These are phyloP conservation scores for Trichoderma lentiforme DNA, from an alignment of 2,329 filamentous ascomycete species.

Conservation along the genomic window DNA sequence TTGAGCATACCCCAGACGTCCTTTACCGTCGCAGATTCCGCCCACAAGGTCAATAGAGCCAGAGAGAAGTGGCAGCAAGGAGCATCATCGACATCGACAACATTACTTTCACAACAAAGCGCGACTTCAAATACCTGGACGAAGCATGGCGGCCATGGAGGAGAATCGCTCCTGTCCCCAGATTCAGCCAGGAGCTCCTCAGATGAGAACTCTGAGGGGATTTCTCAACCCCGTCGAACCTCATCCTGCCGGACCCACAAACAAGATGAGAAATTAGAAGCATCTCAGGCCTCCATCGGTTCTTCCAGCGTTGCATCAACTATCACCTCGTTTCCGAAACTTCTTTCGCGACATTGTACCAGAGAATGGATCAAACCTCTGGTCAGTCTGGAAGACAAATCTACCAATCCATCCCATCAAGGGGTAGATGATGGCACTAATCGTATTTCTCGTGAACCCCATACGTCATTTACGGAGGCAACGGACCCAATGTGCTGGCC, in stretches of 20 bases:
- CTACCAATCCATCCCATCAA: slow-evolving; percentile 26
- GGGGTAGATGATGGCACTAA: slow-evolving; percentile 33
- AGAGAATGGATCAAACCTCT: slow-evolving; percentile 32
- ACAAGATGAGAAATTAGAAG: background rate
- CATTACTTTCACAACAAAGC: slow-evolving; percentile 30
- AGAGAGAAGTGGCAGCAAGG: slow-evolving; percentile 21
- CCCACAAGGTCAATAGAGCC: slow-evolving; percentile 24
- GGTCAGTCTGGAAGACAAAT: slow-evolving; percentile 19
- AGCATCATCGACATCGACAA: slow-evolving; percentile 26
- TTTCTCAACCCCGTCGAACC: background rate
- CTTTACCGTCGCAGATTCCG: slow-evolving; percentile 27
- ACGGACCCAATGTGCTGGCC: slow-evolving; percentile 16
- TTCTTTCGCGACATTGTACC: slow-evolving; percentile 32
- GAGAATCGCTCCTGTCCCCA: background rate
- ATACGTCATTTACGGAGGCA: slow-evolving; percentile 15
- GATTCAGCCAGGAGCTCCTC: background rate
- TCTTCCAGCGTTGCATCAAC: slow-evolving; percentile 23
- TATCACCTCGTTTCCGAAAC: slow-evolving; percentile 36
- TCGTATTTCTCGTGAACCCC: slow-evolving; percentile 4
- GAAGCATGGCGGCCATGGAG: slow-evolving; percentile 10
- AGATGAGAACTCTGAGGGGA: background rate
- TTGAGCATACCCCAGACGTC: slow-evolving; percentile 33
- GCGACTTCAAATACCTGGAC: slow-evolving; percentile 33
- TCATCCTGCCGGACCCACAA: background rate
- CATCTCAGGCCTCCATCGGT: background rate